Conservation (phyloP, 129 eudicot genomes). For the Chrysanthemum makinoi region DNA sequence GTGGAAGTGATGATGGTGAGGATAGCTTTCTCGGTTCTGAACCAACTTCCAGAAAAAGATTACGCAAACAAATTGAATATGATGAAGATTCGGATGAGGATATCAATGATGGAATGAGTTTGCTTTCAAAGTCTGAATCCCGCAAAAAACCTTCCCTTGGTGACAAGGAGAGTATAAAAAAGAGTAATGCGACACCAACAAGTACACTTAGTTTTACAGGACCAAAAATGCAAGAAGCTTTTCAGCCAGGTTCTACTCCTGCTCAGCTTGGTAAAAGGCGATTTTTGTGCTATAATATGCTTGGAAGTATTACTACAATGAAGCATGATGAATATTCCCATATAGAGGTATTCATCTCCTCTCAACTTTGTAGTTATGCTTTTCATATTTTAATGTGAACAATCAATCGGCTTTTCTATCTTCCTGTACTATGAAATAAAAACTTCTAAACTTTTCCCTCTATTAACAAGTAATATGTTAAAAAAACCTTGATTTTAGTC, state of each 20-base stretch:
- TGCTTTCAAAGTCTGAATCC: constrained; percentile 45
- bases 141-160: constrained; percentile 49
- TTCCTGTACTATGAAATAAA: too few species aligned
- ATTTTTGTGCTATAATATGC: constrained; percentile 91
- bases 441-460: too few species aligned
- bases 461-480: too few species aligned
- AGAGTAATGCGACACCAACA: constrained; percentile 33
- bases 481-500: too few species aligned
- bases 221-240: constrained; percentile 72
- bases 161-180: constrained; percentile 39
- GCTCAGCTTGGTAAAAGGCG: constrained; percentile 80
- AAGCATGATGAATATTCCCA: constrained; percentile 91
- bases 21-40: constrained; percentile 56
- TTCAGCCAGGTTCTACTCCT: constrained; percentile 97
- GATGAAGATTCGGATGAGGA: constrained; percentile 64
- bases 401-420: too few species aligned
- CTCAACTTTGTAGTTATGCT: background rate
- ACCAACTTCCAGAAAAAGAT: constrained; percentile 67
- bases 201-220: constrained; percentile 23
- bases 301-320: constrained; percentile 94
- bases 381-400: too few species aligned
- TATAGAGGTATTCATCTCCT: constrained; percentile 60
- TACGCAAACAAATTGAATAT: constrained; percentile 46
- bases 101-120: constrained; percentile 33
- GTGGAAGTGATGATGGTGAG: constrained; percentile 82